Percentiles rank a stretch among this genome's conserved stretches.
Evolutionary conservation across 306 rosid species (phyloP).

Genomic region (Pyrus communis): DNA sequence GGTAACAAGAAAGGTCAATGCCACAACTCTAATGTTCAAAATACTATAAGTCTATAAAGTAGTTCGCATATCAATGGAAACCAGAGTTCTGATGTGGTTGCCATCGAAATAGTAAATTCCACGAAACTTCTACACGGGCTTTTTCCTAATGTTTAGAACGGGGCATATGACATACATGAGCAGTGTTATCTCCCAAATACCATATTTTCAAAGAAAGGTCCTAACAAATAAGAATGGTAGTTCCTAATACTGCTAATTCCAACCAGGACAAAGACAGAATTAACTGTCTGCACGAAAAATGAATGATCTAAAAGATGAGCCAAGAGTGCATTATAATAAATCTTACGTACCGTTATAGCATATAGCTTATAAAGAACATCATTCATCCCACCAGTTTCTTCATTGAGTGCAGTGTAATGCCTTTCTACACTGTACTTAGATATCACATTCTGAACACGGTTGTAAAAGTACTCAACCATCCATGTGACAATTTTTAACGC

Average conservation of each 20-base stretch:
- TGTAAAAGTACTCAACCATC: constrained; percentile 91
- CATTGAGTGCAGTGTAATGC: constrained; percentile 61
- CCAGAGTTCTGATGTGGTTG: not conserved
- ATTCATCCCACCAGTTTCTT: constrained; percentile 98
- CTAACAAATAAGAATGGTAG: not conserved
- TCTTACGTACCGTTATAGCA: constrained; percentile 52
- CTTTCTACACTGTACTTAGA: constrained; percentile 34
- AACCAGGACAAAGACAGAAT: not conserved
- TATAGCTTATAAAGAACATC: constrained; percentile 82
- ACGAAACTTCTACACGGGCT: not conserved
- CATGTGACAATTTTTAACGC: constrained; percentile 58
- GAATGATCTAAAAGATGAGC: constrained; percentile 5
- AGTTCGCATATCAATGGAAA: not conserved
- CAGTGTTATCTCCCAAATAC: not conserved
- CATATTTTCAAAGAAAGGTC: not conserved
- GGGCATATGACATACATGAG: not conserved
- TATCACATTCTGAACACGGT: constrained; percentile 70
- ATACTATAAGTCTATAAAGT: not conserved
- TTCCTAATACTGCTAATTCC: not conserved
- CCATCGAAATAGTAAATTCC: not conserved
- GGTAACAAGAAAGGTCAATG: constrained; percentile 1
- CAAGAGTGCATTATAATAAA: not conserved
- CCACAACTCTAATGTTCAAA: constrained; percentile 2
- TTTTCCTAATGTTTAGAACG: not conserved
- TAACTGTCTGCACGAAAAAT: not conserved